A percentile compares a stretch with the other conserved stretches of the same genome.
Evolutionary conservation across 345 rosid genomes (phyloP).

Genomic region (Syzygium aromaticum): DNA sequence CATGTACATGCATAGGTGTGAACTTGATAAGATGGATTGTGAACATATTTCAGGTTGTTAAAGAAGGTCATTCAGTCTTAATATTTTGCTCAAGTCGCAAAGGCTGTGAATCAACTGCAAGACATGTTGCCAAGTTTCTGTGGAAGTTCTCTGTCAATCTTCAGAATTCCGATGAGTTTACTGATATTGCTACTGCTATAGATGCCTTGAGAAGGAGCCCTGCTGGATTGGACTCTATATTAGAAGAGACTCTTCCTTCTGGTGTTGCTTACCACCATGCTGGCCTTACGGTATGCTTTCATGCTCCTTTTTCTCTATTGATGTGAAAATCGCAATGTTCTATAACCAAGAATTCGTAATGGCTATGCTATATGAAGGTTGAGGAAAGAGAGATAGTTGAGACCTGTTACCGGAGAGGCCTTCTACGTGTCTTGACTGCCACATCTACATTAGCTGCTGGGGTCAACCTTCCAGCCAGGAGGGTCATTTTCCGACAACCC

Average conservation of each 20-base stretch:
- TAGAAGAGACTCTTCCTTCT: slow-evolving; percentile 87
- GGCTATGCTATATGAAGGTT: slow-evolving; percentile 31
- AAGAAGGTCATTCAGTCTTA: slow-evolving; percentile 89
- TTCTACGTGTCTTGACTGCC: slow-evolving; percentile 84
- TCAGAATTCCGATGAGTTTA: slow-evolving; percentile 47
- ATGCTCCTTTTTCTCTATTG: not conserved
- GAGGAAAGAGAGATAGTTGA: slow-evolving; percentile 98
- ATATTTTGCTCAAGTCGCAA: slow-evolving; percentile 97
- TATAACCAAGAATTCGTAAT: not conserved
- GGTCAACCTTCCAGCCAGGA: slow-evolving; percentile 94
- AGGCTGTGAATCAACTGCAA: slow-evolving; percentile 98
- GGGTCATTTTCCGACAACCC: slow-evolving; percentile 98
- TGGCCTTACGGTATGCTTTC: slow-evolving; percentile 77
- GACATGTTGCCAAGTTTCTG: slow-evolving; percentile 71
- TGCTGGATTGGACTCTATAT: slow-evolving; percentile 80
- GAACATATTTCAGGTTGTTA: slow-evolving; percentile 57
- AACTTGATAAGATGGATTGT: not conserved
- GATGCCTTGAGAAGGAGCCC: slow-evolving; percentile 75
- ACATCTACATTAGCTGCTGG: slow-evolving; percentile 99
- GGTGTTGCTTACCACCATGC: slow-evolving; percentile 99
- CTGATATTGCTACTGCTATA: slow-evolving; percentile 58
- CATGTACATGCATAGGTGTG: not conserved
- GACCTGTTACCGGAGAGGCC: slow-evolving; percentile 85
- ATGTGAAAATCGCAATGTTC: not conserved
- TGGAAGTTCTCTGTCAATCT: slow-evolving; percentile 37